Percentiles rank a stretch among this genome's conserved stretches.
phyloP scores from a whole-genome alignment of 2,329 filamentous ascomycete genomes.

The Arthroderma uncinatum region DNA sequence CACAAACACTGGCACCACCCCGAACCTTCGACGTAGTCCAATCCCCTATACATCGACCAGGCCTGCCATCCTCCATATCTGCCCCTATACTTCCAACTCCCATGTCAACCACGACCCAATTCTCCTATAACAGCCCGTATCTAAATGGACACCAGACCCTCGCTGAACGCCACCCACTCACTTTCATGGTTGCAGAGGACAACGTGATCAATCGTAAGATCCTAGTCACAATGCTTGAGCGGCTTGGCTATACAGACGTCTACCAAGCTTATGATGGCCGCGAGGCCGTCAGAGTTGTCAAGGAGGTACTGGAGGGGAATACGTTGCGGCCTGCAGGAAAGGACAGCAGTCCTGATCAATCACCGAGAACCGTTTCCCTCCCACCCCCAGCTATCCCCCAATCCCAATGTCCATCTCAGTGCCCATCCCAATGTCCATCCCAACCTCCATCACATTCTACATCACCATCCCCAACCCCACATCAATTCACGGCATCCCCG shows the following conservation, averaged over 20 bases:
- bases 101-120: neutral
- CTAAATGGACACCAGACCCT: conserved; percentile 34
- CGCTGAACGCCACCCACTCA: conserved; percentile 50
- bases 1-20: neutral
- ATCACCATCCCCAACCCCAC: neutral
- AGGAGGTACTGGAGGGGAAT: conserved; percentile 28
- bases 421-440: neutral
- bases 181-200: conserved; percentile 60
- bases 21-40: conserved; percentile 30
- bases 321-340: neutral
- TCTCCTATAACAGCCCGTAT: neutral
- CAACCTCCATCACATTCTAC: neutral
- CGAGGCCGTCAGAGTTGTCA: conserved; percentile 54
- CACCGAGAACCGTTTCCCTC: neutral
- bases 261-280: conserved; percentile 57
- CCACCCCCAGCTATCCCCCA: neutral
- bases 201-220: conserved; percentile 61
- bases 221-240: conserved; percentile 54
- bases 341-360: neutral
- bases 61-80: neutral
- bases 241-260: conserved; percentile 54
- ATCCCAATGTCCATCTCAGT: neutral
- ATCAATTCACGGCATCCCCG: neutral
- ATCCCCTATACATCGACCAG: neutral
- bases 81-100: neutral